Evolutionary conservation across 176 grass and related monocot species (phyloP).

Genomic region (Panicum miliaceum): DNA sequence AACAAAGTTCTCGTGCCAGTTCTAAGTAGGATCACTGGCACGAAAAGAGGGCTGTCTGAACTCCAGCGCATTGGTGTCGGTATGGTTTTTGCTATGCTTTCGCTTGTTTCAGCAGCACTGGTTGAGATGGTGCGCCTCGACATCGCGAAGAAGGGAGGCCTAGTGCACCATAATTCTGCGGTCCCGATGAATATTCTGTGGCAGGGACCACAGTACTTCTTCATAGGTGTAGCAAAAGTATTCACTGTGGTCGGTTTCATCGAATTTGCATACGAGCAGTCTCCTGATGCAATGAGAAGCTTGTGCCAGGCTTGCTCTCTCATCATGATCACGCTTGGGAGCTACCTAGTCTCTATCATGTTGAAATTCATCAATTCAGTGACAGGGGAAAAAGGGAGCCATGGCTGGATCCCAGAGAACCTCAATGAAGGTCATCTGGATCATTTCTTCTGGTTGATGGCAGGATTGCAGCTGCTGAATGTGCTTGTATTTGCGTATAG

Average conservation of each 20-base stretch:
- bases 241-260: constrained; percentile 25
- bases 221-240: constrained; percentile 15
- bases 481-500: not conserved
- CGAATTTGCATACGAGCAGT: constrained; percentile 21
- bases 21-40: constrained; percentile 43
- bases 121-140: constrained; percentile 46
- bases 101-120: constrained; percentile 33
- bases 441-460: constrained; percentile 9
- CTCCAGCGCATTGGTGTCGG: constrained; percentile 51
- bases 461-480: constrained; percentile 26
- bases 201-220: constrained; percentile 31
- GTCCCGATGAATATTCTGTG: not conserved
- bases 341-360: constrained; percentile 20
- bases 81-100: constrained; percentile 32
- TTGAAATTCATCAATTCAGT: not conserved
- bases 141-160: not conserved
- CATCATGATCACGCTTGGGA: constrained; percentile 4
- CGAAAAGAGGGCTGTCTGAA: constrained; percentile 44
- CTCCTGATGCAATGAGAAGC: constrained; percentile 35
- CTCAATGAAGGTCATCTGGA: constrained; percentile 26
- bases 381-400: not conserved
- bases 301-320: constrained; percentile 11
- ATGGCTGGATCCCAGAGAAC: constrained; percentile 25
- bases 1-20: constrained; percentile 42
- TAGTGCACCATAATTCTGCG: not conserved